These are phyloP conservation scores for Flaveria bidentis DNA, from an alignment of 129 eudicot genomes.

Conservation along the genomic window DNA sequence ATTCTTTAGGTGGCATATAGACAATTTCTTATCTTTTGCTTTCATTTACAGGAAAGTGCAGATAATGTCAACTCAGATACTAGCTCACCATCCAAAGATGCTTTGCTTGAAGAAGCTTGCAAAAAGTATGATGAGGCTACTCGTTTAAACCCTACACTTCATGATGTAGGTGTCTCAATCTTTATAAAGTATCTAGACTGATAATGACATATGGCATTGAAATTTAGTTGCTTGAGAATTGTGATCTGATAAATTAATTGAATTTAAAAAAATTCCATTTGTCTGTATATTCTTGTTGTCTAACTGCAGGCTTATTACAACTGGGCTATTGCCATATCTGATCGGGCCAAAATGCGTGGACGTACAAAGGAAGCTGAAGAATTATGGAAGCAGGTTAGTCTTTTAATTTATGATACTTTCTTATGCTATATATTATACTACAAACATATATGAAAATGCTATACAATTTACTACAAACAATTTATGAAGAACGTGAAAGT, in stretches of 20 bases:
- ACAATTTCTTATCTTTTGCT: constrained; percentile 15
- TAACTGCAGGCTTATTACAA: constrained; percentile 77
- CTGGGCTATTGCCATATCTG: constrained; percentile 98
- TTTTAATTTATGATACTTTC: not conserved
- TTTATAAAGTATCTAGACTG: not conserved
- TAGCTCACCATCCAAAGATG: constrained; percentile 87
- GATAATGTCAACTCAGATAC: constrained; percentile 88
- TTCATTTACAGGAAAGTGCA: constrained; percentile 80
- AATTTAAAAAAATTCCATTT: not conserved
- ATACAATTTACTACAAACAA: constrained; percentile 13
- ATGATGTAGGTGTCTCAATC: constrained; percentile 49
- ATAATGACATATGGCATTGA: constrained; percentile 5
- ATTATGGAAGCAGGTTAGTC: constrained; percentile 79
- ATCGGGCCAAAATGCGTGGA: constrained; percentile 96
- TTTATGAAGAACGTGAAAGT: constrained; percentile 14
- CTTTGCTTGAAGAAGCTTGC: constrained; percentile 98
- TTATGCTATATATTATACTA: constrained; percentile 20
- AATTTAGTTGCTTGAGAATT: constrained; percentile 13
- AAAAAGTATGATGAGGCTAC: constrained; percentile 91
- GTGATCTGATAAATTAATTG: not conserved
- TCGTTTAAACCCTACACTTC: constrained; percentile 87
- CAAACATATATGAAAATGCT: constrained; percentile 23
- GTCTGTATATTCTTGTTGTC: not conserved
- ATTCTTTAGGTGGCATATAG: constrained; percentile 4
- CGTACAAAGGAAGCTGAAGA: constrained; percentile 99